A percentile compares a stretch with the other conserved stretches of the same genome.
These are phyloP conservation scores for Candida chauliodis DNA, from an alignment of 805 yeast species.

Conservation along the genomic window DNA sequence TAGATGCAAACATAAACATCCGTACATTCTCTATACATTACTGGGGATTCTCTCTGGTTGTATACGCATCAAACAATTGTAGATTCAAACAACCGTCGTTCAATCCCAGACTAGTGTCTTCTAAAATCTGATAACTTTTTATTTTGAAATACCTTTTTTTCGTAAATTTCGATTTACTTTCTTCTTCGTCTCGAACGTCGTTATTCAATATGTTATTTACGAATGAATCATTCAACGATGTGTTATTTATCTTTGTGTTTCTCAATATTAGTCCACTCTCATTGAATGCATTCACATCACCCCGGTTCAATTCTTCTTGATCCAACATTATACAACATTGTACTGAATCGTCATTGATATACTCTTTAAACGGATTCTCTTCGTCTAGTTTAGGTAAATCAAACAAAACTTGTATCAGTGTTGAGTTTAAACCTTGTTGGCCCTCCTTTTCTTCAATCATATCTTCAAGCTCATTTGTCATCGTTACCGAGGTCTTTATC, in stretches of 20 bases:
- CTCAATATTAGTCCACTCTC: slow-evolving; percentile 22
- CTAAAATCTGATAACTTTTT: slow-evolving; percentile 36
- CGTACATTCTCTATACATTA: too few relatives aligned
- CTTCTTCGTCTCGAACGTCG: background rate
- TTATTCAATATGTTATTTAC: background rate
- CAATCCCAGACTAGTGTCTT: slow-evolving; percentile 25
- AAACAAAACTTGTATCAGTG: slow-evolving; percentile 17
- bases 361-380: slow-evolving; percentile 17
- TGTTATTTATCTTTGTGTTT: slow-evolving; percentile 5
- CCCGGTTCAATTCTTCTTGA: slow-evolving; percentile 27
- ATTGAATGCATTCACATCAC: slow-evolving; percentile 32
- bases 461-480: too few relatives aligned
- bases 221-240: slow-evolving; percentile 12
- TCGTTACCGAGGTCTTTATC: slow-evolving; percentile 40
- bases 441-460: too few relatives aligned
- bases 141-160: slow-evolving; percentile 19
- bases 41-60: slow-evolving; percentile 40
- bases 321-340: slow-evolving; percentile 24
- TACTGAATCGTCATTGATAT: slow-evolving; percentile 14
- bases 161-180: background rate
- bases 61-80: slow-evolving; percentile 39
- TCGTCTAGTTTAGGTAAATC: slow-evolving; percentile 27
- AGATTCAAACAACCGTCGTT: slow-evolving; percentile 34
- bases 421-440: too few relatives aligned
- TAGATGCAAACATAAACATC: background rate